phyloP scores from a whole-genome alignment of 2,329 filamentous ascomycete species.

The Ceratocystiopsis sp. region DNA sequence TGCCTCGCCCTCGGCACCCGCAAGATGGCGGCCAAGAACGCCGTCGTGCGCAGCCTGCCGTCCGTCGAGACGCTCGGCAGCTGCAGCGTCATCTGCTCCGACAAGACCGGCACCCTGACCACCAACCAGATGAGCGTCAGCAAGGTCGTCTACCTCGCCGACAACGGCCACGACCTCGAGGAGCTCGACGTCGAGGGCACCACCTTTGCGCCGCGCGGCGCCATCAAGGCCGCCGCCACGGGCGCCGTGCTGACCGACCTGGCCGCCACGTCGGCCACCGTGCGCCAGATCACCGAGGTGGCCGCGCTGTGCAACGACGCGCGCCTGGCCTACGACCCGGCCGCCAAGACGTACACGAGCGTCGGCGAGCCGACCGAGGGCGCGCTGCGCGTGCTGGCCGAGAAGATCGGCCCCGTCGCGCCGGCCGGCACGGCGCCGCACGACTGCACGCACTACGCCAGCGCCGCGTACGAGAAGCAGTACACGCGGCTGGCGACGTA shows the following conservation, averaged over 20 bases:
- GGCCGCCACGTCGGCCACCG: slow-evolving; percentile 53
- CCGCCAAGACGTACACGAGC: slow-evolving; percentile 56
- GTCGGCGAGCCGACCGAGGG: slow-evolving; percentile 94
- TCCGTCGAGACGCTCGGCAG: slow-evolving; percentile 96
- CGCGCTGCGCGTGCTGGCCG: slow-evolving; percentile 72
- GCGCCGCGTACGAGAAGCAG: slow-evolving; percentile 65
- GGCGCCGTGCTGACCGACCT: slow-evolving; percentile 54
- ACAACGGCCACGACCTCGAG: slow-evolving; percentile 55
- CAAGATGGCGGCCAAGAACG: slow-evolving; percentile 98
- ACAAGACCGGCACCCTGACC: slow-evolving; percentile 95
- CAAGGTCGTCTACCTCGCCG: slow-evolving; percentile 72
- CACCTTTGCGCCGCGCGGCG: slow-evolving; percentile 73
- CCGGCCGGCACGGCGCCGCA: slow-evolving; percentile 31
- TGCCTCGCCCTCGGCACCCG: slow-evolving; percentile 89
- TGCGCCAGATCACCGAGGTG: slow-evolving; percentile 60
- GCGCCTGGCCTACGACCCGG: slow-evolving; percentile 63
- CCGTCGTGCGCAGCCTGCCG: slow-evolving; percentile 85
- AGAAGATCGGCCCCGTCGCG: slow-evolving; percentile 82
- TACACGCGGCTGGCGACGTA: slow-evolving; percentile 68
- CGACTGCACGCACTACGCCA: slow-evolving; percentile 63
- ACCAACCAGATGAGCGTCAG: slow-evolving; percentile 99
- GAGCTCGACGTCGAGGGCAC: slow-evolving; percentile 85
- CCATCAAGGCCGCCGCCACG: slow-evolving; percentile 38
- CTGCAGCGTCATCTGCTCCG: slow-evolving; percentile 98
- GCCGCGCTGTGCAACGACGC: slow-evolving; percentile 79